Percentiles rank a stretch among this genome's conserved stretches.
Evolutionary conservation across 2,329 filamentous ascomycete species (phyloP).

Genomic region (Capronia epimyces): DNA sequence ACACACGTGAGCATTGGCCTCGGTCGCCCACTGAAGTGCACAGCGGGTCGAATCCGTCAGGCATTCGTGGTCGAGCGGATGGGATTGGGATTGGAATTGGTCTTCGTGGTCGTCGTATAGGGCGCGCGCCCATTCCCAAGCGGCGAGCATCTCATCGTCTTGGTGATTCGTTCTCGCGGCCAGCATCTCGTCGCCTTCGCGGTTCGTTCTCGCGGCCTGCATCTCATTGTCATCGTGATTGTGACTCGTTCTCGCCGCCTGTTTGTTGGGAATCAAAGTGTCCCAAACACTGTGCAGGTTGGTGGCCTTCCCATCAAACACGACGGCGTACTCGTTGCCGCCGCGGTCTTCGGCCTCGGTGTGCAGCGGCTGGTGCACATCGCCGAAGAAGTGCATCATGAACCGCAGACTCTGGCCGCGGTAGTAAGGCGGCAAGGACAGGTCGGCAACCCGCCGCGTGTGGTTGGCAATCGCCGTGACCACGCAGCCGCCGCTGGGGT

Average conservation of each 20-base stretch:
- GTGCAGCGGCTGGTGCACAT: conserved; percentile 68
- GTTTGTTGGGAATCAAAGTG: conserved; percentile 35
- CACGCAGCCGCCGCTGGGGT: conserved; percentile 37
- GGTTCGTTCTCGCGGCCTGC: too few relatives aligned
- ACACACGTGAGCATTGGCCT: conserved; percentile 60
- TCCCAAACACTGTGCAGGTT: conserved; percentile 74
- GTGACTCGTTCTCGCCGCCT: conserved; percentile 3
- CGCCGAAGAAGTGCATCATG: conserved; percentile 57
- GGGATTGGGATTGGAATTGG: too few relatives aligned
- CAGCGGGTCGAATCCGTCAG: conserved; percentile 19
- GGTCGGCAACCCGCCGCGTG: conserved; percentile 37
- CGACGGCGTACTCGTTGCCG: conserved; percentile 63
- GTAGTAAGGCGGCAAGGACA: conserved; percentile 30
- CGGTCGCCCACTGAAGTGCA: conserved; percentile 53
- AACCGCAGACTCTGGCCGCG: conserved; percentile 43
- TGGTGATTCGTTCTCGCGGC: too few relatives aligned
- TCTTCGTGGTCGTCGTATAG: conserved; percentile 39
- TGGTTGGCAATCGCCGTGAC: conserved; percentile 52
- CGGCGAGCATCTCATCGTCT: conserved; percentile 17
- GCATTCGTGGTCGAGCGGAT: conserved; percentile 15
- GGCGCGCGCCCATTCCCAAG: conserved; percentile 50
- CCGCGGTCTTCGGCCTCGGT: conserved; percentile 57
- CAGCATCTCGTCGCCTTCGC: too few relatives aligned
- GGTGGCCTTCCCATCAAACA: conserved; percentile 51
- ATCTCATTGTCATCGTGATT: not conserved